A percentile compares a stretch with the other conserved stretches of the same genome.
These are phyloP conservation scores for Hippophae gyantsensis DNA, from an alignment of 306 rosid genomes.

Conservation along the genomic window DNA sequence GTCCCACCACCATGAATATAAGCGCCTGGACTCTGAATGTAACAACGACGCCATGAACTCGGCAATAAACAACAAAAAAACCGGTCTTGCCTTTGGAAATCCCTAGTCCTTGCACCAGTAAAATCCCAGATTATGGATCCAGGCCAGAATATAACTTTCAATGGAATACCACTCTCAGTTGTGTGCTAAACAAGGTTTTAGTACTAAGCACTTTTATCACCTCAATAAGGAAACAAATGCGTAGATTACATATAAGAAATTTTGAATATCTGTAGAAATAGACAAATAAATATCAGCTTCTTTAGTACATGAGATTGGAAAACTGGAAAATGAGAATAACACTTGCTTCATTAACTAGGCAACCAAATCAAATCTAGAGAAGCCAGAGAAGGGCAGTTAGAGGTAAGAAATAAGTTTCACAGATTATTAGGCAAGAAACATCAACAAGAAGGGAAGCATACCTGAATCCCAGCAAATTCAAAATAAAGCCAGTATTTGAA, in stretches of 20 bases:
- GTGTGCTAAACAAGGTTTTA: conserved; percentile 16
- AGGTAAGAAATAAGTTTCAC: too few species aligned
- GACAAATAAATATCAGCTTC: conserved; percentile 5
- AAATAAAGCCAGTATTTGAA: neutral
- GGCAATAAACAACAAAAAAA: conserved; percentile 46
- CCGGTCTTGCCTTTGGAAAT: conserved; percentile 46
- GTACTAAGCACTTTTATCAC: neutral
- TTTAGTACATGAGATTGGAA: conserved; percentile 12
- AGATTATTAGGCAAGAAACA: too few species aligned
- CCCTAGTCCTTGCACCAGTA: conserved; percentile 33
- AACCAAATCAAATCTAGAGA: too few species aligned
- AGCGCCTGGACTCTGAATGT: conserved; percentile 79
- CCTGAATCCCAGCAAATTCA: neutral
- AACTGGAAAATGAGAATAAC: neutral
- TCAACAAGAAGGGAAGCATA: conserved; percentile 2
- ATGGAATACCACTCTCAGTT: conserved; percentile 18
- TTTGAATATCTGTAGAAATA: neutral
- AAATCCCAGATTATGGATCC: conserved; percentile 34
- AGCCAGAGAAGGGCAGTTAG: too few species aligned
- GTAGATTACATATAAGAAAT: neutral
- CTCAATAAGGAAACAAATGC: conserved; percentile 25
- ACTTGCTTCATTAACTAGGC: too few species aligned
- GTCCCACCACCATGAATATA: conserved; percentile 99
- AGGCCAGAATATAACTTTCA: conserved; percentile 48
- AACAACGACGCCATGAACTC: conserved; percentile 68